phyloP scores from a whole-genome alignment of 768 basidiomycete species.

The Clathrus columnatus region DNA sequence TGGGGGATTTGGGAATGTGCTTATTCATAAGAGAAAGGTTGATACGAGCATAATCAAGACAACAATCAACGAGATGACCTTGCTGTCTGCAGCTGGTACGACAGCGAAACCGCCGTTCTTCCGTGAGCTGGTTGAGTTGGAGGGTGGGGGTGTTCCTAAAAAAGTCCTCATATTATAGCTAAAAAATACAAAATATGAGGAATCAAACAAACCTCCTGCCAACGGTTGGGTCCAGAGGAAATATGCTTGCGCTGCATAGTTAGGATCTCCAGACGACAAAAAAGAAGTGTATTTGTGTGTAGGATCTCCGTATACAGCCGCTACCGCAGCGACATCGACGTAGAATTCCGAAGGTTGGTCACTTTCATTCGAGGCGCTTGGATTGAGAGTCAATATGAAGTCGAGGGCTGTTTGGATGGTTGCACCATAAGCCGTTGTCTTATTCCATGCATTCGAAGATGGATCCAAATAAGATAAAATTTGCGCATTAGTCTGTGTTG shows the following conservation, averaged over 20 bases:
- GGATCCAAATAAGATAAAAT: slow-evolving; percentile 41
- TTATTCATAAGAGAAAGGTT: too few relatives aligned
- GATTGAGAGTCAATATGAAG: slow-evolving; percentile 38
- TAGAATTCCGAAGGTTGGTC: slow-evolving; percentile 33
- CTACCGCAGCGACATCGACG: slow-evolving; percentile 50
- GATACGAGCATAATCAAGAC: too few relatives aligned
- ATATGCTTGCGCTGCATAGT: slow-evolving; percentile 2
- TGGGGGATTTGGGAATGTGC: too few relatives aligned
- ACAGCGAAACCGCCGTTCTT: not conserved
- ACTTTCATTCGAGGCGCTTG: slow-evolving; percentile 30
- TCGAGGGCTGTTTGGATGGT: slow-evolving; percentile 53
- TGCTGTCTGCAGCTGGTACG: too few relatives aligned
- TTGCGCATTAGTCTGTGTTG: slow-evolving; percentile 40
- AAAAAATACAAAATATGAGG: not conserved
- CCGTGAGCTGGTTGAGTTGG: not conserved
- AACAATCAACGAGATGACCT: too few relatives aligned
- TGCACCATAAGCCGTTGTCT: slow-evolving; percentile 37
- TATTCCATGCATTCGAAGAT: slow-evolving; percentile 35
- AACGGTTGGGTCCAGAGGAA: slow-evolving; percentile 12
- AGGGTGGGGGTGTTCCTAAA: not conserved
- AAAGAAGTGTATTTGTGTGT: slow-evolving; percentile 44
- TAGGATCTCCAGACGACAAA: slow-evolving; percentile 19
- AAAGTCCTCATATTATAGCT: not conserved
- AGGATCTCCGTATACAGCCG: slow-evolving; percentile 51
- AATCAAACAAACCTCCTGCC: slow-evolving; percentile 7